A percentile compares a stretch with the other conserved stretches of the same genome.
Evolutionary conservation across 352 stramenopile species (phyloP).

Genomic region (Pythium guiyangense): DNA sequence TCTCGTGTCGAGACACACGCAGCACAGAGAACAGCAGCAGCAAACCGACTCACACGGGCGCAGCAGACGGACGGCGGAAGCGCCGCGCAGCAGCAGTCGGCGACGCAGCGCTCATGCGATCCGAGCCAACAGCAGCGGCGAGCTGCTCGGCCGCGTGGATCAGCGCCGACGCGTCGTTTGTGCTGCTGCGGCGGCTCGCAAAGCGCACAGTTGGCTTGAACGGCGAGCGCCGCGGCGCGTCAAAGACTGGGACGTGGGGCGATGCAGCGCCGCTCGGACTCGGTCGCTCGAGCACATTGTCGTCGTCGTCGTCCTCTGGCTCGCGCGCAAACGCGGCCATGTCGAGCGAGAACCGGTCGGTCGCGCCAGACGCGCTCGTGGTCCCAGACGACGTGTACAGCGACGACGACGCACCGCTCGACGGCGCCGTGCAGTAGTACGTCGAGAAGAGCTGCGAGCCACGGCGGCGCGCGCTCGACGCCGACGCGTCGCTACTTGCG

Average conservation of each 20-base stretch:
- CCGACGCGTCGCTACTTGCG: slow-evolving; percentile 9
- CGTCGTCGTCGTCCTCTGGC: slow-evolving; percentile 15
- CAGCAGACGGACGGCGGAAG: neutral
- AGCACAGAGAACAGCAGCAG: neutral
- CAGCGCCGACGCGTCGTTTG: neutral
- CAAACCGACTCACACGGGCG: too few species aligned
- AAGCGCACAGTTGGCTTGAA: neutral
- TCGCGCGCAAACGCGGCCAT: slow-evolving; percentile 3
- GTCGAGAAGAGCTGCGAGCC: slow-evolving; percentile 4
- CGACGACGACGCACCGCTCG: slow-evolving; percentile 2
- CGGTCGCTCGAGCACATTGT: slow-evolving; percentile 1
- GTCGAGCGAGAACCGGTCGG: slow-evolving; percentile 9
- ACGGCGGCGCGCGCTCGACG: slow-evolving; percentile 4
- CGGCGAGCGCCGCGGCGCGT: neutral
- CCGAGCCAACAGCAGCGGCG: too few species aligned
- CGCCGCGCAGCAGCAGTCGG: neutral
- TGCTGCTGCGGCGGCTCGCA: neutral
- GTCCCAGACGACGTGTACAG: neutral
- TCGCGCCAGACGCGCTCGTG: neutral
- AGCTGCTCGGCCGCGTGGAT: too few species aligned
- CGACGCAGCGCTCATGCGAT: neutral
- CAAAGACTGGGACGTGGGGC: neutral
- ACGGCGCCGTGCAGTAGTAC: slow-evolving; percentile 6
- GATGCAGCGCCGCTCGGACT: neutral
- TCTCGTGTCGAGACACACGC: too few species aligned